Base-by-base conservation (phyloP, 768 basidiomycete species). In the Russula foetens region DNA sequence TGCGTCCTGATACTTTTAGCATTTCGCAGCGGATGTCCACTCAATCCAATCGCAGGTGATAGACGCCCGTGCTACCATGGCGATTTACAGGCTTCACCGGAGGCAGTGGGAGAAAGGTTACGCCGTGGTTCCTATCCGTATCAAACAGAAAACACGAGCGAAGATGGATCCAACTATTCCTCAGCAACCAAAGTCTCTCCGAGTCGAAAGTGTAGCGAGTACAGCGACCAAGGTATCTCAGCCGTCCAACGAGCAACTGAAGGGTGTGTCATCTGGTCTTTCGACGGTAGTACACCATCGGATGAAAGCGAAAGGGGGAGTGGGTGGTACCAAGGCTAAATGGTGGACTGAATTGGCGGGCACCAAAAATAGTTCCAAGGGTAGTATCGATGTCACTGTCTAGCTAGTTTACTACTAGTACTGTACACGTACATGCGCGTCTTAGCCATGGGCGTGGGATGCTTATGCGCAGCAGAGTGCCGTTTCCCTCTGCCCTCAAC, bases 1-100 rank as follows among this genome's bases (percentile, higher is more conserved):
- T 95, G 70, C 56, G 89, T 77, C 9, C 11, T 56, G 24, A 41
- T 26, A 38, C 23, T 12, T 7, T 11, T 7, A 29, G 58, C 29
- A 19, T 53, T 48, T 24, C 21, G n/a, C 45, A 19, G 21, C 19
- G 38, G 24, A 51, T 45, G 26, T 54, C 28, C 41, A 26, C 53
- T 47, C 49, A 26, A 29, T 0, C 7, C 6, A 11, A 31, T 12
- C 35, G 12, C 60, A 97, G 95, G 85, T 98, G 5, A 90, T 83
- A 19, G 95, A 98, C 70, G 93, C 95, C 0, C 81, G 95, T 53
- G 96, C 95, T 0, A 90, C 94, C 0, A 97, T 99, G 92, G 95
- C 92, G 0, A 76, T 98, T 41, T 98, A 89, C 71, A 81, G 93
- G 7, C 69, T 95, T 19, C 80, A 94, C 71, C 85, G 88, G 66